Base-by-base conservation (phyloP, 2,329 filamentous ascomycete genomes). In the Fusarium sp. region DNA sequence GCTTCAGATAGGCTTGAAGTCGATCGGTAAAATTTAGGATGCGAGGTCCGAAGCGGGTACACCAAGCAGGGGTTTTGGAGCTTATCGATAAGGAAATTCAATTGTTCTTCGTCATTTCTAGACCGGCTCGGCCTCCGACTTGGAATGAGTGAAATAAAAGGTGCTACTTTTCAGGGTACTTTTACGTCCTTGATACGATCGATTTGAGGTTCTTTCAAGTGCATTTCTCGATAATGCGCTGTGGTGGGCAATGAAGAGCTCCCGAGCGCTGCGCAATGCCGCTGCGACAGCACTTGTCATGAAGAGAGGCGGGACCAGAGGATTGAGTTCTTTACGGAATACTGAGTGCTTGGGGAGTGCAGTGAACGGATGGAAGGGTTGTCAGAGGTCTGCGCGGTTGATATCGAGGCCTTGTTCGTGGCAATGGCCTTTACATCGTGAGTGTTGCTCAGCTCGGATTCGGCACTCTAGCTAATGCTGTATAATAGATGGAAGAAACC, bases 21-120 rank as follows among this genome's bases (percentile, higher is more conserved):
- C 39, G 50, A 35, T 54, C 65, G 72, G 73, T 74, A 75, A 75
- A 75, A 75, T 75, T 75, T 75, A 70, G 69, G 63, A 72, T 72
- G 60, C 61, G 55, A 70, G 52, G 57, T 55, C 55, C 54, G 61
- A 57, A 44, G 63, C 56, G 68, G 68, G 60, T 65, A 60, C 44
- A 41, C 10, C 29, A 60, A 59, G 58, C 65, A 65, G 37, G 61
- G 68, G 53, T 29, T 41, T 20, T 7, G 13, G 7, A 20, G 31
- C 69, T 75, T 75, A 75, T 75, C 74, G 74, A 75, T 75, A 75
- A 75, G 74, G 47, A 66, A 70, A 65, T 42, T 41, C 43, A 53
- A 54, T 53, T 37, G 44, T 65, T 50, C 31, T n/a, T 46, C 42
- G 48, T 68, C 67, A 68, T 65, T 70, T 71, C 68, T 63, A 29